Evolutionary conservation across 257 asterid species (phyloP).

Genomic region (Nicotiana undulata): DNA sequence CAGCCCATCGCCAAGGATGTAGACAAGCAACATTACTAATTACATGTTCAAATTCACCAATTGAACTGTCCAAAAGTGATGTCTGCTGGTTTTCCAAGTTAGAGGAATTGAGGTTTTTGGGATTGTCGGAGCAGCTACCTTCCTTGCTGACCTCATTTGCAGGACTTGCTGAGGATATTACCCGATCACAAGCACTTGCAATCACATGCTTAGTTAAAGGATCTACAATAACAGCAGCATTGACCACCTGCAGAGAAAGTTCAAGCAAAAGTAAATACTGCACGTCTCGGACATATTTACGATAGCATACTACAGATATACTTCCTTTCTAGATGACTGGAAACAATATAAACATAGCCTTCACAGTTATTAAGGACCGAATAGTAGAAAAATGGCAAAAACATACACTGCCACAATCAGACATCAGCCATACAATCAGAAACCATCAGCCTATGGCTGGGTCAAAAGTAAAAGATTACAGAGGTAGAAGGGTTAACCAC

Average conservation of each 20-base stretch:
- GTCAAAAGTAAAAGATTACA: no score
- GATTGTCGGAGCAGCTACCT: slow-evolving; percentile 16
- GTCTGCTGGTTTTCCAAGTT: slow-evolving; percentile 14
- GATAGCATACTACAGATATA: not conserved
- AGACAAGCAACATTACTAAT: slow-evolving; percentile 48
- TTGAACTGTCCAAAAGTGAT: slow-evolving; percentile 8
- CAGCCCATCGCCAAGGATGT: slow-evolving; percentile 71
- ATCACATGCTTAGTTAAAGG: slow-evolving; percentile 63
- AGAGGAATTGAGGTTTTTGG: slow-evolving; percentile 18
- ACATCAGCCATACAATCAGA: no score
- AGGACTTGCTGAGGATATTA: slow-evolving; percentile 17
- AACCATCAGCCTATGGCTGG: no score
- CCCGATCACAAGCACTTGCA: slow-evolving; percentile 71
- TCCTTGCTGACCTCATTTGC: slow-evolving; percentile 16
- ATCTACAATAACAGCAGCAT: slow-evolving; percentile 91
- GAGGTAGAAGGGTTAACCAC: no score
- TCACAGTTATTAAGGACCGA: no score
- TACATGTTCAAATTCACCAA: slow-evolving; percentile 15
- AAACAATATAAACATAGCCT: no score
- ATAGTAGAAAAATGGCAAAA: no score
- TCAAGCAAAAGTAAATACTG: not conserved
- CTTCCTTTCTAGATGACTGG: no score
- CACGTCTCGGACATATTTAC: not conserved
- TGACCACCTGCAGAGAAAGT: slow-evolving; percentile 46
- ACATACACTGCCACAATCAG: no score